These are phyloP conservation scores for Bisporella sp. DNA, from an alignment of 2,329 filamentous ascomycete species.

Conservation along the genomic window DNA sequence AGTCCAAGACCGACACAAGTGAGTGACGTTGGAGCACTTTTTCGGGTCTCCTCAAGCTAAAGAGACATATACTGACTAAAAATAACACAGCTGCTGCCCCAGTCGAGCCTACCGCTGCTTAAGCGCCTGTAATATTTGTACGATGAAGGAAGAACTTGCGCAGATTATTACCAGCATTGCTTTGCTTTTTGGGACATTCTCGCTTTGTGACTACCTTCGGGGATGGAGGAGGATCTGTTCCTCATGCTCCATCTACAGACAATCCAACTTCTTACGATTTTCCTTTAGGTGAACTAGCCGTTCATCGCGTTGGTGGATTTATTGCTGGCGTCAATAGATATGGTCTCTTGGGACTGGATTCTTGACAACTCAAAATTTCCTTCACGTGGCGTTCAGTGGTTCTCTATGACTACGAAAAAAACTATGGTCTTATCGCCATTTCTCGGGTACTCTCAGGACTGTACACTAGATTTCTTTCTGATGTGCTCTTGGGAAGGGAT, in stretches of 20 bases:
- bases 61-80: too few species aligned
- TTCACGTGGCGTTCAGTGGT: conserved; percentile 20
- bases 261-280: conserved; percentile 23
- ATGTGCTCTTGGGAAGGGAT: conserved; percentile 25
- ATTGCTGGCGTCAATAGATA: conserved; percentile 19
- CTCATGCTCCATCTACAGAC: conserved; percentile 14
- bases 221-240: conserved; percentile 14
- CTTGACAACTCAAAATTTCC: conserved; percentile 23
- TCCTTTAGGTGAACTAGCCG: conserved; percentile 23
- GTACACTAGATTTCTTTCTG: conserved; percentile 30
- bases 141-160: neutral
- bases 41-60: too few species aligned
- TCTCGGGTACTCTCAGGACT: conserved; percentile 29
- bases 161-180: conserved; percentile 15
- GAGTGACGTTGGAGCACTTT: neutral
- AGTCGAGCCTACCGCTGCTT: neutral
- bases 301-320: conserved; percentile 15
- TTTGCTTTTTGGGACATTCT: conserved; percentile 21
- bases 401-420: conserved; percentile 26
- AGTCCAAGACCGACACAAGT: neutral
- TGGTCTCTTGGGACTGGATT: conserved; percentile 9
- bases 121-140: neutral
- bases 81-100: neutral
- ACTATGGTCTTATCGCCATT: conserved; percentile 31
- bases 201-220: conserved; percentile 13